Conservation (phyloP, 164 flowering plant species). For the Protea cynaroides region DNA sequence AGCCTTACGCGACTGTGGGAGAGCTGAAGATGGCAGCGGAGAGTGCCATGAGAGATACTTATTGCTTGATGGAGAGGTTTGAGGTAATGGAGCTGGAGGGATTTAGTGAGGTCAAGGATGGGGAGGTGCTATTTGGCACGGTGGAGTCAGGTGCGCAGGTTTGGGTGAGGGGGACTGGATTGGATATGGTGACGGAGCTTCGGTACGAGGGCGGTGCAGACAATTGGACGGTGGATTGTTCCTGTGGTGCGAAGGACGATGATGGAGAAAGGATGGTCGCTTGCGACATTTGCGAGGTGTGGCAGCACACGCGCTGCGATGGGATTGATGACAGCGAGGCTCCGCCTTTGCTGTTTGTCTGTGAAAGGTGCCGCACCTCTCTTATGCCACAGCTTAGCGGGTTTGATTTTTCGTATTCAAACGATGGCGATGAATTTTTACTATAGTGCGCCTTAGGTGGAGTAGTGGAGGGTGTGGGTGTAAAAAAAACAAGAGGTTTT, state of each 20-base stretch:
- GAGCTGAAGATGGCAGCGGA: constrained; percentile 55
- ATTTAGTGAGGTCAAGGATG: constrained; percentile 33
- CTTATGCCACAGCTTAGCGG: neutral
- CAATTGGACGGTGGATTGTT: constrained; percentile 36
- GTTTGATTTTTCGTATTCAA: no score
- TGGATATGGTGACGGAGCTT: constrained; percentile 26
- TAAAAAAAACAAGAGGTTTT: no score
- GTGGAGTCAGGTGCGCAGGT: constrained; percentile 51
- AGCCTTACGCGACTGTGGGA: constrained; percentile 51
- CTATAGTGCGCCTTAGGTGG: no score
- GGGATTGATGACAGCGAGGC: constrained; percentile 30
- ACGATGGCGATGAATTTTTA: no score
- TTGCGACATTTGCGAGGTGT: constrained; percentile 53
- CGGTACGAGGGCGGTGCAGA: constrained; percentile 60
- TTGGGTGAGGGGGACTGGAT: constrained; percentile 49
- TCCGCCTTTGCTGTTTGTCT: constrained; percentile 35
- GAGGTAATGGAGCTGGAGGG: constrained; percentile 43
- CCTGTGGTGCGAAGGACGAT: constrained; percentile 27
- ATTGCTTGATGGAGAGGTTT: constrained; percentile 41
- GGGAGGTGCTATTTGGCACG: constrained; percentile 46
- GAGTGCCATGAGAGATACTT: constrained; percentile 64
- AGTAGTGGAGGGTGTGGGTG: no score
- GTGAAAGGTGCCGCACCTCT: constrained; percentile 26
- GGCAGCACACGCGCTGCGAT: constrained; percentile 61
- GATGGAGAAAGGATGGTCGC: constrained; percentile 53